Evolutionary conservation across 306 rosid genomes (phyloP).

Genomic region (Cicer arietinum): DNA sequence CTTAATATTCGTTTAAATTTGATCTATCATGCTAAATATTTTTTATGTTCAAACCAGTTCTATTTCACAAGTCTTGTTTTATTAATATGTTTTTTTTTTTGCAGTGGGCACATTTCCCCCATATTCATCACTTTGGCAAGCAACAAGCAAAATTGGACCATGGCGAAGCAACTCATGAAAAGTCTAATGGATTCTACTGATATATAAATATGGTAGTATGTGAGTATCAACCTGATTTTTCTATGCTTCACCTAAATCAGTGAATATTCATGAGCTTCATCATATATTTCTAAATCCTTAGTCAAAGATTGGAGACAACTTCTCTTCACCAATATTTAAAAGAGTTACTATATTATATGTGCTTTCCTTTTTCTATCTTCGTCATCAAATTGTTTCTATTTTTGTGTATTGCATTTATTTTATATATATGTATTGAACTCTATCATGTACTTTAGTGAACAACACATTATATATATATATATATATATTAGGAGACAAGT

Average conservation of each 20-base stretch:
- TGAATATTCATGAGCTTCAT: constrained; percentile 54
- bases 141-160: constrained; percentile 74
- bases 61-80: too few relatives aligned
- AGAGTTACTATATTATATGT: constrained; percentile 11
- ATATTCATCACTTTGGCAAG: constrained; percentile 87
- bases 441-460: constrained; percentile 35
- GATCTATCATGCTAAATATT: too few relatives aligned
- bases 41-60: too few relatives aligned
- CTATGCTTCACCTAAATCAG: constrained; percentile 50
- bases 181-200: constrained; percentile 67
- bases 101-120: constrained; percentile 99
- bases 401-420: constrained; percentile 50
- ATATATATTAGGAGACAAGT: not conserved
- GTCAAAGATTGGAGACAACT: constrained; percentile 36
- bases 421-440: constrained; percentile 28
- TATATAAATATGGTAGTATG: constrained; percentile 44
- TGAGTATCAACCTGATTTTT: constrained; percentile 45
- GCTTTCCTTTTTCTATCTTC: constrained; percentile 41
- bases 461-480: constrained; percentile 12
- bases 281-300: constrained; percentile 47
- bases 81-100: too few relatives aligned
- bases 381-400: constrained; percentile 46
- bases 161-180: constrained; percentile 60
- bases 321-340: constrained; percentile 49
- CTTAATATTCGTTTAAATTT: too few relatives aligned